Conservation (phyloP, 2,329 filamentous ascomycete species). For the Aspergillus puulaauensis region DNA sequence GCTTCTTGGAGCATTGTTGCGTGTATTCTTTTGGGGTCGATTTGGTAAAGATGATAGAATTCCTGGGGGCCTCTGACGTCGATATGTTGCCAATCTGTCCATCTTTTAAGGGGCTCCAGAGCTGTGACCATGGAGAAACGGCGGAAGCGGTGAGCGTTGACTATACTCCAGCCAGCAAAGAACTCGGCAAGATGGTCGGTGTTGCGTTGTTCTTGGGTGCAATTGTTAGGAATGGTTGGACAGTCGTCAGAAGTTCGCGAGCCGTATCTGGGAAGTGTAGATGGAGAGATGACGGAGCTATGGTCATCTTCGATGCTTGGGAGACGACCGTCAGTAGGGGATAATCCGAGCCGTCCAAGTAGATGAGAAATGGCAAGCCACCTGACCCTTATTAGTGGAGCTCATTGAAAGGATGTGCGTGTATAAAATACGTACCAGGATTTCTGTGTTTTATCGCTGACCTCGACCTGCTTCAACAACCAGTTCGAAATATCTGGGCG, state of each 20-base stretch:
- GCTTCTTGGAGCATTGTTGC: conserved; percentile 2
- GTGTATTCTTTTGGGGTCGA: conserved; percentile 17
- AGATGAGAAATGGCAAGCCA: conserved; percentile 28
- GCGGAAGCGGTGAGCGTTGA: conserved; percentile 32
- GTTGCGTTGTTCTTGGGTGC: conserved; percentile 30
- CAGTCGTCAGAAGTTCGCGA: conserved; percentile 24
- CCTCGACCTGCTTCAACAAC: conserved; percentile 28
- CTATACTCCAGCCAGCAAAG: conserved; percentile 38
- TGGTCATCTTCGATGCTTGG: conserved; percentile 24
- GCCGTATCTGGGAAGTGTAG: conserved; percentile 28
- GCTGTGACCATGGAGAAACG: conserved; percentile 32
- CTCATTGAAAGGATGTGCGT: background rate
- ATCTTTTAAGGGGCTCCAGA: conserved; percentile 23
- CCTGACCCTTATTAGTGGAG: conserved; percentile 11
- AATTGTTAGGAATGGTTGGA: conserved; percentile 22
- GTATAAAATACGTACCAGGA: conserved; percentile 19
- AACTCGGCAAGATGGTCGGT: conserved; percentile 40
- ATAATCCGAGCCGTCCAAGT: conserved; percentile 22
- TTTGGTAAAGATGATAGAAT: conserved; percentile 14
- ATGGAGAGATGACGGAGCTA: conserved; percentile 29
- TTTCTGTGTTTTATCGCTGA: conserved; percentile 8
- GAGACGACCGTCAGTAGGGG: conserved; percentile 13
- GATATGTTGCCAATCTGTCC: conserved; percentile 32
- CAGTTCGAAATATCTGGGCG: conserved; percentile 37
- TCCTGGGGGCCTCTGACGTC: conserved; percentile 15